Evolutionary conservation across 257 asterid species (phyloP).

Genomic region (Agastache rugosa): DNA sequence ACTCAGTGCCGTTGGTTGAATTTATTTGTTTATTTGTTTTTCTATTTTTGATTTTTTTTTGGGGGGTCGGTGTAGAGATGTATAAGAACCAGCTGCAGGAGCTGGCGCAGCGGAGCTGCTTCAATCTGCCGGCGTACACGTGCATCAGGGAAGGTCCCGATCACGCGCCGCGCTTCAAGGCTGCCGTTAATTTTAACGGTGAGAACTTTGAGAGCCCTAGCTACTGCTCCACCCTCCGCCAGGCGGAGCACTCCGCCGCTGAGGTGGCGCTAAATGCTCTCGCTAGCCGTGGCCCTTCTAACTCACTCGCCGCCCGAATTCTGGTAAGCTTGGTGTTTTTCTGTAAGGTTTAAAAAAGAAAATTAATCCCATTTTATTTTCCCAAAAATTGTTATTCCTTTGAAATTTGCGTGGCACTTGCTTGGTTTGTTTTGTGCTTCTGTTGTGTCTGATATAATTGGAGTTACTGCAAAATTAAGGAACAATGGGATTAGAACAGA

Average conservation of each 20-base stretch:
- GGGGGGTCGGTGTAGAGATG: slow-evolving; percentile 48
- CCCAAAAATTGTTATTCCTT: neutral
- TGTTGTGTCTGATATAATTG: slow-evolving; percentile 23
- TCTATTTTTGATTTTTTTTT: neutral
- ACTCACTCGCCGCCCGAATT: slow-evolving; percentile 81
- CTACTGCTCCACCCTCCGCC: slow-evolving; percentile 90
- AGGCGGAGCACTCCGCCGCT: slow-evolving; percentile 92
- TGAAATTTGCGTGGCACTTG: slow-evolving; percentile 16
- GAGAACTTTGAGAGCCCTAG: slow-evolving; percentile 82
- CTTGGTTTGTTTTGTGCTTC: neutral
- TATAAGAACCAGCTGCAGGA: slow-evolving; percentile 92
- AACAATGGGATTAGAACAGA: neutral
- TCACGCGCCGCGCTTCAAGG: slow-evolving; percentile 95
- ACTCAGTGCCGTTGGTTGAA: slow-evolving; percentile 30
- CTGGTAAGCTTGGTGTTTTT: slow-evolving; percentile 46
- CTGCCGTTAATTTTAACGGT: slow-evolving; percentile 78
- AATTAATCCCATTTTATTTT: neutral
- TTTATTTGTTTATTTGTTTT: slow-evolving; percentile 20
- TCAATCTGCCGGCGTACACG: slow-evolving; percentile 81
- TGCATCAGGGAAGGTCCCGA: slow-evolving; percentile 88
- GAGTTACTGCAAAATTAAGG: slow-evolving; percentile 5
- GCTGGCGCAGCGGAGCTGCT: slow-evolving; percentile 96
- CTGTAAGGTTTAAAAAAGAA: neutral
- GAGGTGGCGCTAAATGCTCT: slow-evolving; percentile 82
- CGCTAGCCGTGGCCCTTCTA: slow-evolving; percentile 71